Evolutionary conservation across 495 filamentous ascomycete genomes (phyloP), one percentile per base, ranked within the genome.

Genomic region (Geoglossum glabrum): DNA sequence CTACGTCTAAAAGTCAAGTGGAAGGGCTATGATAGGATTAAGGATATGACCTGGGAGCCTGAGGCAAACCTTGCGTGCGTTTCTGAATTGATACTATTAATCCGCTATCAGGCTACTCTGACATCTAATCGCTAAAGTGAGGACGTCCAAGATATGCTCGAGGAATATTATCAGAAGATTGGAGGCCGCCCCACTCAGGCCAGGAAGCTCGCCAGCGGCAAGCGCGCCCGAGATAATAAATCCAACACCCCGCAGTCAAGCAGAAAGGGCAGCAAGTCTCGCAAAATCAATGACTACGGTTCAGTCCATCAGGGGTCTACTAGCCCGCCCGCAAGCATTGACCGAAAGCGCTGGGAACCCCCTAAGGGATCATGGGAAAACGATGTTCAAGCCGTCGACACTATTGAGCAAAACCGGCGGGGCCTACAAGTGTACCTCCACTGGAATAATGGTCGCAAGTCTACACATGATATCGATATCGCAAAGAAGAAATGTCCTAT

Each of bases 41-140:
- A 61, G 0, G 80, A 85, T 54, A 64, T 68, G 40, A 85, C 81
- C 5, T 74, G 77, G 73, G 81, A 85, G 60, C 77, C 77, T 0
- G 78, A 81, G 59, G 70, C 71, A 5, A 77, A 80, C 43, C 66
- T 83, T 57, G 52, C 70, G 79, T 75, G 67, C n/a, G 26, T 33
- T 38, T 46, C 6, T n/a, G 6, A 19, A 19, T 0, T 49, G n/a
- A 51, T 21, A 47, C 4, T 33, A 30, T 7, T 47, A 15, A 46
- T 46, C 15, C 38, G n/a, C 13, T n/a, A 23, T 21, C 4, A 5
- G 15, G 21, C 19, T 1, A 8, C 15, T 52, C 8, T 52, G 17
- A 27, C 49, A 15, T 52, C 6, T 28, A 19, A 50, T 1, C 33
- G 36, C 10, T 3, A 57, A 19, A 64, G 67, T 31, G 71, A 74